A percentile compares a stretch with the other conserved stretches of the same genome.
Conservation (phyloP, 2,329 filamentous ascomycete species). For the Pyricularia sp. region DNA sequence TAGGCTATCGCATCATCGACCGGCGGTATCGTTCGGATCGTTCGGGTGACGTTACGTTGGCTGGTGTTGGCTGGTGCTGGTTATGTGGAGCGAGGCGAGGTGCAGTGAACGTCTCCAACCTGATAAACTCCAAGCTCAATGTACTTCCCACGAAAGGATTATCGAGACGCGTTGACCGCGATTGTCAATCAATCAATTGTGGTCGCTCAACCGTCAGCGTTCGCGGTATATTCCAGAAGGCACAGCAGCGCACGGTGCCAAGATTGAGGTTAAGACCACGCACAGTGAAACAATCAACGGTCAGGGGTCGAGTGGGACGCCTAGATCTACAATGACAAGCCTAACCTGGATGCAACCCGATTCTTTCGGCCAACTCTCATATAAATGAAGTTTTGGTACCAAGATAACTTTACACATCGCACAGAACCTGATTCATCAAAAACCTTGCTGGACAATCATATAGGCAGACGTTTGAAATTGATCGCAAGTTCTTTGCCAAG, state of each 20-base stretch:
- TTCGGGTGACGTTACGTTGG: neutral
- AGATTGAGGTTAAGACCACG: neutral
- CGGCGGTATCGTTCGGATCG: neutral
- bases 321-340: neutral
- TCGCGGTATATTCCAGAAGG: neutral
- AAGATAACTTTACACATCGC: neutral
- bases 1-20: slow-evolving; percentile 1
- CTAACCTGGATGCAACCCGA: neutral
- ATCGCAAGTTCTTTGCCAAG: neutral
- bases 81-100: neutral
- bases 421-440: neutral
- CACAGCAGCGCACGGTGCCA: neutral
- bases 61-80: neutral
- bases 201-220: neutral
- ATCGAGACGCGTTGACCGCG: neutral
- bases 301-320: neutral
- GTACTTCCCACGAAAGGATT: too few relatives aligned
- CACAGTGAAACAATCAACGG: neutral
- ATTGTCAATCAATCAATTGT: neutral
- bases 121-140: neutral
- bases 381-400: neutral
- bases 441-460: neutral
- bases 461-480: neutral
- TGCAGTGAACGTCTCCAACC: neutral
- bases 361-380: neutral